phyloP scores from a whole-genome alignment of 495 filamentous ascomycete genomes.

The Letharia lupina region DNA sequence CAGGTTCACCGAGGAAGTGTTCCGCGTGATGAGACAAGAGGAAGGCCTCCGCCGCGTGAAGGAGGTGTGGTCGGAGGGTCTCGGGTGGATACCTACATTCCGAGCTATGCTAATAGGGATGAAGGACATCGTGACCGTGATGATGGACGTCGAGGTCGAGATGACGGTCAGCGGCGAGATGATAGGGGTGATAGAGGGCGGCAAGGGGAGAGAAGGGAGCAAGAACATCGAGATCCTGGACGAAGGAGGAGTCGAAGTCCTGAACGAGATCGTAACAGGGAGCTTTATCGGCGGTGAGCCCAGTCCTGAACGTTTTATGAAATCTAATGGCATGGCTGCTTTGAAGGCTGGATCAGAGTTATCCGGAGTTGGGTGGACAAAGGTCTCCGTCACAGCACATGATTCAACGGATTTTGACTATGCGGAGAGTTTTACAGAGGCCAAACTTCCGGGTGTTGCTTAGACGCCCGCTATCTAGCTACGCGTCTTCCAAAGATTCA shows the following conservation, averaged over 20 bases:
- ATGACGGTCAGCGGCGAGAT: conserved; percentile 24
- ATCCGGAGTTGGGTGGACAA: too few species aligned
- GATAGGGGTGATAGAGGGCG: conserved; percentile 23
- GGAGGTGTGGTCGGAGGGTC: conserved; percentile 9
- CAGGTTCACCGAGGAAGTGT: conserved; percentile 11
- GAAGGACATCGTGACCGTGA: conserved; percentile 21
- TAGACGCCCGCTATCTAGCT: not conserved
- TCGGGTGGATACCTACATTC: conserved; percentile 29
- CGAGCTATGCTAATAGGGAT: conserved; percentile 23
- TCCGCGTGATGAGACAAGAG: conserved; percentile 16
- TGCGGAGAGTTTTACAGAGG: not conserved
- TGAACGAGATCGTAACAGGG: conserved; percentile 25
- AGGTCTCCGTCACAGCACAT: not conserved
- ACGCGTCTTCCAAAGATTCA: too few species aligned
- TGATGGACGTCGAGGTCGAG: conserved; percentile 17
- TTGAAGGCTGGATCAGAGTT: not conserved
- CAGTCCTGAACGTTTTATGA: not conserved
- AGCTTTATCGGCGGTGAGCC: conserved; percentile 27
- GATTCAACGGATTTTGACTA: not conserved
- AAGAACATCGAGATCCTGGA: conserved; percentile 21
- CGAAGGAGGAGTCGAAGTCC: conserved; percentile 29
- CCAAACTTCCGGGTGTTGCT: not conserved
- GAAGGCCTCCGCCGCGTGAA: conserved; percentile 19
- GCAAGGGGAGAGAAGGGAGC: conserved; percentile 22
- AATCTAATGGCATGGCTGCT: not conserved